These are phyloP conservation scores for Wickerhamomyces ciferrii DNA, from an alignment of 805 yeast species.

Conservation along the genomic window DNA sequence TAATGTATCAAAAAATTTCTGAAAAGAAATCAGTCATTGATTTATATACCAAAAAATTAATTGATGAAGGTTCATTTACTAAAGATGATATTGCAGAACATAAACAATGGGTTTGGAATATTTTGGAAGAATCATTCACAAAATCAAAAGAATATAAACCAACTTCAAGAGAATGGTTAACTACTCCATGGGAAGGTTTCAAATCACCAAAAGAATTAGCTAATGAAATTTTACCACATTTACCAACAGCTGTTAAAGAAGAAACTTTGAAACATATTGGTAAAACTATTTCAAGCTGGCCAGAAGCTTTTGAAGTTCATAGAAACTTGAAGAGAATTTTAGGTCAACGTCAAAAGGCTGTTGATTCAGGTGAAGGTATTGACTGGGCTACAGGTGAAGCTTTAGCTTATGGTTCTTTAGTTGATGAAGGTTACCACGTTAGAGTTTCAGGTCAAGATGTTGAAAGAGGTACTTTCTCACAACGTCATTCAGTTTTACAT, in stretches of 20 bases:
- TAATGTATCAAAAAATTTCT: constrained; percentile 91
- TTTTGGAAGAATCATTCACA: constrained; percentile 83
- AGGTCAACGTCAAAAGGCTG: constrained; percentile 78
- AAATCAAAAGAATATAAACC: constrained; percentile 89
- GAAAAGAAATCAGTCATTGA: constrained; percentile 87
- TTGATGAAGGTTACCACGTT: constrained; percentile 90
- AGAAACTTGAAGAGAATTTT: constrained; percentile 94
- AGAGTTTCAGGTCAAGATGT: constrained; percentile 99
- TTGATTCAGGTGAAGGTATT: constrained; percentile 86
- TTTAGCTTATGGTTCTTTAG: constrained; percentile 90
- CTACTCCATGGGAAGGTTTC: constrained; percentile 98
- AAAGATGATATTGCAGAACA: constrained; percentile 90
- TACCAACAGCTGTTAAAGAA: constrained; percentile 87
- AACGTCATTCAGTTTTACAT: constrained; percentile 97
- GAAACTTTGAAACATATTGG: constrained; percentile 74
- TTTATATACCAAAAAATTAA: constrained; percentile 72
- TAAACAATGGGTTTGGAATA: constrained; percentile 96
- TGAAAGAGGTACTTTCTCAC: constrained; percentile 99
- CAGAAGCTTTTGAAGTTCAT: constrained; percentile 84
- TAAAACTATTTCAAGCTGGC: constrained; percentile 72
- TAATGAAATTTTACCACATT: constrained; percentile 90
- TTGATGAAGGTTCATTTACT: constrained; percentile 86
- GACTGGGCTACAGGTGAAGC: constrained; percentile 99
- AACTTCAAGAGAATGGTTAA: constrained; percentile 93
- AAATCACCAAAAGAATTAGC: constrained; percentile 97